Conservation (phyloP, 306 rosid species). For the Spatholobus suberectus region DNA sequence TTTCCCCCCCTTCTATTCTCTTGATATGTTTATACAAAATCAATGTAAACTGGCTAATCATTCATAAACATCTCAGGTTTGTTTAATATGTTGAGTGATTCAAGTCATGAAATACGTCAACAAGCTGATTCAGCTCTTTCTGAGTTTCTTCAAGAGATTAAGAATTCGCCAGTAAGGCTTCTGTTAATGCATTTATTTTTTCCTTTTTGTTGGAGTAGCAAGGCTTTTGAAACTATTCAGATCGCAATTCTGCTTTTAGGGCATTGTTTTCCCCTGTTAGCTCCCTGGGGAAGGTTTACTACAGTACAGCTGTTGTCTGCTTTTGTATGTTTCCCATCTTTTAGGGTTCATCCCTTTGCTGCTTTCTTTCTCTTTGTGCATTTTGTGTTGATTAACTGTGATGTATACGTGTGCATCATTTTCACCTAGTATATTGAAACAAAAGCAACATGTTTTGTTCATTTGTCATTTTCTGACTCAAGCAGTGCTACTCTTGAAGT, state of each 20-base stretch:
- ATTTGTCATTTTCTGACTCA: constrained; percentile 94
- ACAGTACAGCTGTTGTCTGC: constrained; percentile 11
- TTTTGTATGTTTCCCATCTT: constrained; percentile 31
- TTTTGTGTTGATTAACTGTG: constrained; percentile 38
- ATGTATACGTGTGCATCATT: constrained; percentile 26
- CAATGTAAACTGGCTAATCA: constrained; percentile 34
- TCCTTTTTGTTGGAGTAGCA: constrained; percentile 38
- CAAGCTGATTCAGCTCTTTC: constrained; percentile 99
- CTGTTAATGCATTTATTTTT: constrained; percentile 27
- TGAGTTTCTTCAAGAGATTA: constrained; percentile 98
- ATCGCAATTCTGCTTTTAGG: constrained; percentile 18
- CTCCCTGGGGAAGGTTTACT: constrained; percentile 27
- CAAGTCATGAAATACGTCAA: constrained; percentile 95
- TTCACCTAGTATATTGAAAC: constrained; percentile 43
- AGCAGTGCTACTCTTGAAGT: constrained; percentile 99
- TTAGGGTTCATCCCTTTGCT: constrained; percentile 25
- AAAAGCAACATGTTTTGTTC: constrained; percentile 68
- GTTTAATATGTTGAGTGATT: constrained; percentile 97
- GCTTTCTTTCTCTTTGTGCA: constrained; percentile 10
- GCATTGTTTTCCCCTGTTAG: not conserved
- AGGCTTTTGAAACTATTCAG: constrained; percentile 43
- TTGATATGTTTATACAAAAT: constrained; percentile 11
- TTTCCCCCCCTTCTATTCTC: not conserved
- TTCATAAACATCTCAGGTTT: constrained; percentile 69
- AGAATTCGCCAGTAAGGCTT: constrained; percentile 94